phyloP scores from a whole-genome alignment of 2,329 filamentous ascomycete species.

The Calonectria pseudoturangicola region DNA sequence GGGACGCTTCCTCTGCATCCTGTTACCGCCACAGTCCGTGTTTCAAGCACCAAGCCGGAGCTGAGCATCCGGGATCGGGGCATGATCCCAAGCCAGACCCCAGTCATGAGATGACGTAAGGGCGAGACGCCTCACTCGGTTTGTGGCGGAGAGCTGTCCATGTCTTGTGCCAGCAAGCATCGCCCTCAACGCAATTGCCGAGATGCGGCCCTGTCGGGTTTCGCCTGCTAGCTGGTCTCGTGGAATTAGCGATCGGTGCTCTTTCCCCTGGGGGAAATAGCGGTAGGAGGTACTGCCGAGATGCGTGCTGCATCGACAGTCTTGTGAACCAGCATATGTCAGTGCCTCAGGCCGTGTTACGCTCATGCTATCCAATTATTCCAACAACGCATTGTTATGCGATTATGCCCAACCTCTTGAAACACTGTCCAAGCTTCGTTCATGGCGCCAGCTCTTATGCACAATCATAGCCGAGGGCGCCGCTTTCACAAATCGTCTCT shows the following conservation, averaged over 20 bases:
- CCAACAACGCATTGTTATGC: constrained; percentile 16
- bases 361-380: constrained; percentile 5
- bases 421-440: neutral
- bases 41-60: constrained; percentile 20
- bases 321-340: neutral
- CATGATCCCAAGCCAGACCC: constrained; percentile 18
- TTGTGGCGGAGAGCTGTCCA: constrained; percentile 19
- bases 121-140: constrained; percentile 17
- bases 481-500: neutral
- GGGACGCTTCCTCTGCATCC: neutral
- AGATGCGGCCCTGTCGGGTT: neutral
- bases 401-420: constrained; percentile 8
- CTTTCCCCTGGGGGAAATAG: neutral
- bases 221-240: neutral
- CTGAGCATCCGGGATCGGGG: constrained; percentile 24
- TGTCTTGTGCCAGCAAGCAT: constrained; percentile 8
- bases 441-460: neutral
- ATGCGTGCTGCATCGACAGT: neutral
- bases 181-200: neutral
- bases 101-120: constrained; percentile 36
- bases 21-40: neutral
- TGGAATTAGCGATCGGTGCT: neutral
- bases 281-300: neutral
- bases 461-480: neutral
- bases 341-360: constrained; percentile 12